Percentiles rank a stretch among this genome's conserved stretches.
These are phyloP conservation scores for Cutaneotrichosporon dermatis DNA, from an alignment of 1,284 basidiomycete genomes.

Conservation along the genomic window DNA sequence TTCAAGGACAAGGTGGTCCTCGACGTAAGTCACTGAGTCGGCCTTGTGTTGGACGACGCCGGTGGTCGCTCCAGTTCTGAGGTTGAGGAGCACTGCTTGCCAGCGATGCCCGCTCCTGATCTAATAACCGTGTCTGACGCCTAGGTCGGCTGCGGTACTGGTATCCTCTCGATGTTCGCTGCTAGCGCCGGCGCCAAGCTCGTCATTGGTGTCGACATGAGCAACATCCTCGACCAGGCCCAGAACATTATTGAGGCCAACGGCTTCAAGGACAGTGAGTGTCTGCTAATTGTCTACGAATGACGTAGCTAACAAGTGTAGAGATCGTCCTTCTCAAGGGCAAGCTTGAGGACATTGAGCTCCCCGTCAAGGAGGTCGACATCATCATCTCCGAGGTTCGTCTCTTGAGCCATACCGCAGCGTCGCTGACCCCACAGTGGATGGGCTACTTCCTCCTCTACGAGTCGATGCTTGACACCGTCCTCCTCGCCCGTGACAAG, in stretches of 20 bases:
- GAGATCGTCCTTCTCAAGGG: constrained; percentile 95
- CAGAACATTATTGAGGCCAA: constrained; percentile 95
- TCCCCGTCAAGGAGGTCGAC: constrained; percentile 85
- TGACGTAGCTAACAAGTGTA: constrained; percentile 36
- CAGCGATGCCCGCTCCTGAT: too few relatives aligned
- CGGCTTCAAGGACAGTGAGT: constrained; percentile 83
- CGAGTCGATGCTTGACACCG: constrained; percentile 99
- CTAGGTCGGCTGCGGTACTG: constrained; percentile 88
- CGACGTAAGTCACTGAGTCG: constrained; percentile 57
- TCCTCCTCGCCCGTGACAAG: constrained; percentile 91
- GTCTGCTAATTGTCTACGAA: constrained; percentile 18
- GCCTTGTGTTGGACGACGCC: too few relatives aligned
- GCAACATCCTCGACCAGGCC: constrained; percentile 99
- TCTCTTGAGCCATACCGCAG: too few relatives aligned
- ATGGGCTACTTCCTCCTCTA: constrained; percentile 64
- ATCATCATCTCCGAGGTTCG: constrained; percentile 88
- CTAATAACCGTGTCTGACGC: neutral
- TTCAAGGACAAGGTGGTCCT: constrained; percentile 96
- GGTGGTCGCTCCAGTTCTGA: too few relatives aligned
- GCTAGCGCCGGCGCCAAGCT: constrained; percentile 95
- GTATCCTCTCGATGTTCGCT: constrained; percentile 98
- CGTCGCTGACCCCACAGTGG: constrained; percentile 26
- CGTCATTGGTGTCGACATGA: constrained; percentile 99
- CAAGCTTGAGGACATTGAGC: constrained; percentile 86
- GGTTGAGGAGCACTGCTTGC: too few relatives aligned